Evolutionary conservation across 2,329 filamentous ascomycete species (phyloP).

Genomic region (Alternaria solani): DNA sequence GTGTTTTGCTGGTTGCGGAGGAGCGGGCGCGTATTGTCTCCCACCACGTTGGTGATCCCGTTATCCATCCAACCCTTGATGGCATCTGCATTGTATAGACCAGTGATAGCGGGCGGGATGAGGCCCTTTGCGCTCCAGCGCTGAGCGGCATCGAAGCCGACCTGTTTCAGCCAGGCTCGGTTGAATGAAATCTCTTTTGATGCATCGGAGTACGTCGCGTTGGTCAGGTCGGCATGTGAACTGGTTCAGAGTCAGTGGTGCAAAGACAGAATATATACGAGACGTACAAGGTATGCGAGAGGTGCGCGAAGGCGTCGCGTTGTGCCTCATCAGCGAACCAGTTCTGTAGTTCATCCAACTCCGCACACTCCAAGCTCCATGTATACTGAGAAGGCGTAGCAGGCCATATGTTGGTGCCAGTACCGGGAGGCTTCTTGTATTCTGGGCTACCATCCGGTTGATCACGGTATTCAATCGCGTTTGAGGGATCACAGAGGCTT

Average conservation of each 20-base stretch:
- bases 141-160: conserved; percentile 57
- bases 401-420: conserved; percentile 52
- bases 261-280: not conserved
- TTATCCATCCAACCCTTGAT: conserved; percentile 67
- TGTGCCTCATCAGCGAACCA: conserved; percentile 64
- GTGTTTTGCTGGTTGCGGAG: conserved; percentile 62
- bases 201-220: conserved; percentile 66
- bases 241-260: conserved; percentile 22
- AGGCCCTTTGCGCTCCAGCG: conserved; percentile 64
- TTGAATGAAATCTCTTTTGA: conserved; percentile 68
- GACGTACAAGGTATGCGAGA: conserved; percentile 67
- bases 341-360: conserved; percentile 59
- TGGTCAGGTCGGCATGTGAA: conserved; percentile 66
- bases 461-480: conserved; percentile 51
- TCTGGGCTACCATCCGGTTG: conserved; percentile 53
- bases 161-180: conserved; percentile 64
- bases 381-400: conserved; percentile 54
- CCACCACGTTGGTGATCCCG: conserved; percentile 68
- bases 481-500: conserved; percentile 39
- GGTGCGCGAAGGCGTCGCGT: conserved; percentile 62
- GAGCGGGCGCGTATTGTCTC: conserved; percentile 67
- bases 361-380: conserved; percentile 61
- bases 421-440: conserved; percentile 56
- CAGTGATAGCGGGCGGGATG: conserved; percentile 70
- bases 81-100: conserved; percentile 70